Base-by-base conservation (phyloP, 352 stramenopile species). In the Globisporangium splendens region DNA sequence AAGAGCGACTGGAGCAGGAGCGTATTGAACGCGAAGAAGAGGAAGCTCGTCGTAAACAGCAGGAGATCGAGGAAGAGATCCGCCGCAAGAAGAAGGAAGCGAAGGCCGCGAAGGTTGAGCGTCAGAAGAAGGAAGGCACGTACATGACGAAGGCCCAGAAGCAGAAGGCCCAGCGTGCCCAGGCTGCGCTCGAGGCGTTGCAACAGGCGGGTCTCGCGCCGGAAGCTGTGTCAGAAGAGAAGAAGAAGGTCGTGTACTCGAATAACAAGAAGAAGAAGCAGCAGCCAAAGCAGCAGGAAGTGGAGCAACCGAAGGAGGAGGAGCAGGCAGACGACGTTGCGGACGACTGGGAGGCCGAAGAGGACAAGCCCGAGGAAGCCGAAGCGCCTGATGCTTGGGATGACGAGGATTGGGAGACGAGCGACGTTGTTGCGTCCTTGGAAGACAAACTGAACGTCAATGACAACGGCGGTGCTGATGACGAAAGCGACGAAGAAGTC, bases 111-210 rank as follows among this genome's bases (percentile, higher is more conserved):
- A 96, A 96, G 72, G 79, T 96, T 44, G 95, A 98, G 54, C 86
- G 84, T 21, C 91, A 98, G 74, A 98, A 98, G 74, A 91, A 89
- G 53, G 93, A 98, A 51, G 96, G 97, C 51, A 99, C 95, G 50
- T 99, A 99, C 83, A 98, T 98, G 95, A 99, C 97, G n/a, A 99
- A 99, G 77, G 93, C 91, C 41, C 94, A 99, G 74, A 98, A 98
- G 70, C 79, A 96, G 59, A 97, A 98, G 77, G 88, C 84, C 0
- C 79, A 78, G 48, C 77, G 89, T 54, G 89, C 93, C 17, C 79
- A 98, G 66, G 86, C 89, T 13, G 79, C 93, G 38, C 68, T 98
- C 17, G 86, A 98, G 65, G 88, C 89, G 13, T 96, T 98, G 94
- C 83, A 95, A 63, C 88, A 91, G 41, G 90, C 93, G 7, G 94